These are phyloP conservation scores for Kingdonia uniflora DNA, from an alignment of 164 flowering plant species.

Conservation along the genomic window DNA sequence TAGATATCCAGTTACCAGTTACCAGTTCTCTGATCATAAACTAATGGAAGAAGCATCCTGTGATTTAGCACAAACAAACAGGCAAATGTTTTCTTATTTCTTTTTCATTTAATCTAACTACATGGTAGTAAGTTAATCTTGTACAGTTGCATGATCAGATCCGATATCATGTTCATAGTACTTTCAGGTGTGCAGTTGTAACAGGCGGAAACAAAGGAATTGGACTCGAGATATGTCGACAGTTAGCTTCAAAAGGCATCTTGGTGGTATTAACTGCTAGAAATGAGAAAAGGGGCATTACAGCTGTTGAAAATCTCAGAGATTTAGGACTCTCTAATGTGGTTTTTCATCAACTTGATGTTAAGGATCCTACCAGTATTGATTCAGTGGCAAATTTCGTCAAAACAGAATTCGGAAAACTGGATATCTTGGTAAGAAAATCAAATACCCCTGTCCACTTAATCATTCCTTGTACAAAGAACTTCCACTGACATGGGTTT, in stretches of 20 bases:
- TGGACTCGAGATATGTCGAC: constrained; percentile 34
- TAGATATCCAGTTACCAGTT: too few species aligned
- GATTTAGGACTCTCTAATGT: constrained; percentile 13
- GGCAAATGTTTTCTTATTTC: too few species aligned
- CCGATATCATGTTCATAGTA: too few species aligned
- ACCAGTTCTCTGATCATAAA: too few species aligned
- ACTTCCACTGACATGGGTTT: too few species aligned
- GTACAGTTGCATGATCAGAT: too few species aligned
- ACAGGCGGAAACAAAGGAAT: constrained; percentile 55
- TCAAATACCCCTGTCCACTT: too few species aligned
- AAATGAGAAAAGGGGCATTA: constrained; percentile 26
- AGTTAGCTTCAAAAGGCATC: constrained; percentile 21
- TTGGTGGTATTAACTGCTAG: constrained; percentile 30
- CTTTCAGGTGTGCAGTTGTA: constrained; percentile 24
- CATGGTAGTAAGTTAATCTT: too few species aligned
- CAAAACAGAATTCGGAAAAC: constrained; percentile 21
- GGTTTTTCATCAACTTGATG: constrained; percentile 33
- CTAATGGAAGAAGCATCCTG: too few species aligned
- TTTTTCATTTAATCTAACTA: too few species aligned
- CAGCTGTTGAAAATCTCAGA: constrained; percentile 24
- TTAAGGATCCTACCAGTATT: constrained; percentile 19
- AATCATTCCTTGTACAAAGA: too few species aligned
- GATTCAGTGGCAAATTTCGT: constrained; percentile 23
- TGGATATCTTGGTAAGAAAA: constrained; percentile 26
- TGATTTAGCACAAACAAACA: too few species aligned